Conservation (phyloP, 108 stramenopile species). For the Parietichytrium sp. region DNA sequence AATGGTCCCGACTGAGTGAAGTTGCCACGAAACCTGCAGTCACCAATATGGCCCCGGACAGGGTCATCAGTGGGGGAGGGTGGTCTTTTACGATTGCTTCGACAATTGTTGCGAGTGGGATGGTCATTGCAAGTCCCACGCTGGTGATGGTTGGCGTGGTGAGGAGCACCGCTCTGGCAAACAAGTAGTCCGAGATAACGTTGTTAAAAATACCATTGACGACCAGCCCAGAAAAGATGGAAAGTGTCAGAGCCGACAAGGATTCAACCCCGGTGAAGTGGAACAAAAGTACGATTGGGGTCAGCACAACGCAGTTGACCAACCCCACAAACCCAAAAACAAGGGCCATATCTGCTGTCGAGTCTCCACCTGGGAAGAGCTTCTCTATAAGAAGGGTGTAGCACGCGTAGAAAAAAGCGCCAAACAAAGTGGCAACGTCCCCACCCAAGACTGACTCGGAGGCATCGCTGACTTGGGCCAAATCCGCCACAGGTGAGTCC, state of each 20-base stretch:
- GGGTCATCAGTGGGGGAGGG: not conserved
- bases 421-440: not conserved
- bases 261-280: slow-evolving; percentile 24
- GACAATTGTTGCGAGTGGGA: slow-evolving; percentile 83
- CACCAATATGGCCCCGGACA: not conserved
- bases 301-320: slow-evolving; percentile 65
- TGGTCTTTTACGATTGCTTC: slow-evolving; percentile 64
- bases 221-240: slow-evolving; percentile 38
- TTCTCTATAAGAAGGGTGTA: slow-evolving; percentile 50
- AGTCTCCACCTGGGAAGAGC: slow-evolving; percentile 47
- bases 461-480: not conserved
- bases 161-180: slow-evolving; percentile 88
- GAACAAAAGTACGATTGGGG: slow-evolving; percentile 55
- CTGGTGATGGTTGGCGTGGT: slow-evolving; percentile 94
- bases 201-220: slow-evolving; percentile 79
- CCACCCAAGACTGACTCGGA: not conserved
- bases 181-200: slow-evolving; percentile 86
- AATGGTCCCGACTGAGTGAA: no score
- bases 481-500: not conserved
- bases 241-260: not conserved
- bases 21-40: not conserved
- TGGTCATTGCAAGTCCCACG: slow-evolving; percentile 89
- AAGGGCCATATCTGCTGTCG: slow-evolving; percentile 78
- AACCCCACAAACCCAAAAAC: slow-evolving; percentile 88
- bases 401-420: slow-evolving; percentile 49